A percentile compares a stretch with the other conserved stretches of the same genome.
phyloP scores from a whole-genome alignment of 257 asterid species.

The Penstemon eatonii region DNA sequence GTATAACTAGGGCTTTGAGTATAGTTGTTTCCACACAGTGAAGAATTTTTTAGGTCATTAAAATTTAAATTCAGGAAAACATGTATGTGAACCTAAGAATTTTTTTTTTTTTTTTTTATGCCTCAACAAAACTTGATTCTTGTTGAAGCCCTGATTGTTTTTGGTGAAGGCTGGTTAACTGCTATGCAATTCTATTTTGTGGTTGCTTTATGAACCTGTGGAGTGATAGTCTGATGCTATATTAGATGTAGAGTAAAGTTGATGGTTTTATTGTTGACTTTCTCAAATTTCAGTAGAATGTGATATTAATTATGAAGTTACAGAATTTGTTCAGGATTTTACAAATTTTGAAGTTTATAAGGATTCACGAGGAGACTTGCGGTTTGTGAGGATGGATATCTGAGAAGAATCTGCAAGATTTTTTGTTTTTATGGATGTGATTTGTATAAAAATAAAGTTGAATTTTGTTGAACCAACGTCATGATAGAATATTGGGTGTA shows the following conservation, averaged over 20 bases:
- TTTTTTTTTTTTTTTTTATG: no score
- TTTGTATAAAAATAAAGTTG: neutral
- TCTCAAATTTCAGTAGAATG: neutral
- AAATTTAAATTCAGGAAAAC: neutral
- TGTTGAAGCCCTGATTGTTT: neutral
- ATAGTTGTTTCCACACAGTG: neutral
- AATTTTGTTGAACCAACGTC: neutral
- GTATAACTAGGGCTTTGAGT: neutral
- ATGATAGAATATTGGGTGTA: constrained; percentile 7
- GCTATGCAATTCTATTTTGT: constrained; percentile 5
- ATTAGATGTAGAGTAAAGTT: neutral
- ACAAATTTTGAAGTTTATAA: neutral
- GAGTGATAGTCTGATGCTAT: neutral
- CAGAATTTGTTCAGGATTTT: neutral
- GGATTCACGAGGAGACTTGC: neutral
- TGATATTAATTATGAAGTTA: neutral
- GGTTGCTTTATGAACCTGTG: neutral
- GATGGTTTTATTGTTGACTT: neutral
- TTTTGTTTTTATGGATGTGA: neutral
- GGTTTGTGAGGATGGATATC: neutral
- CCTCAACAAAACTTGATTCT: neutral
- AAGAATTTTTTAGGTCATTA: neutral
- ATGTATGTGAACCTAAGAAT: neutral
- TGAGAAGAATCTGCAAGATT: no score
- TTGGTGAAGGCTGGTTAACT: constrained; percentile 6